A percentile compares a stretch with the other conserved stretches of the same genome.
Evolutionary conservation across 208 protist species (phyloP).

Genomic region (Plasmodiophora brassicae): DNA sequence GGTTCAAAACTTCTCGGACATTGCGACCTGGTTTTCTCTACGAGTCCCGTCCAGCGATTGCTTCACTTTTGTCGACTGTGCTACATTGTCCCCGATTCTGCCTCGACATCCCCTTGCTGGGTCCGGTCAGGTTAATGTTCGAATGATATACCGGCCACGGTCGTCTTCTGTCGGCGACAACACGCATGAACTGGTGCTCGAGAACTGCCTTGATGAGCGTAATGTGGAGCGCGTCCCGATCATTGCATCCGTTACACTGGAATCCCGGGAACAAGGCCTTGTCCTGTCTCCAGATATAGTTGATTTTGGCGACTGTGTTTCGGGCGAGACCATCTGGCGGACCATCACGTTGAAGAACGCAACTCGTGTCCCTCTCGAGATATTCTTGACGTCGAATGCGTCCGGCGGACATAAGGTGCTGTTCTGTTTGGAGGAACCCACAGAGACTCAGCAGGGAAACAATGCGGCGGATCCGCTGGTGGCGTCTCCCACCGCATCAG

Average conservation of each 20-base stretch:
- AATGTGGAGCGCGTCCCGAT: background rate
- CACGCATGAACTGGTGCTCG: background rate
- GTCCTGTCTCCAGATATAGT: background rate
- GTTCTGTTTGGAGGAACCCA: background rate
- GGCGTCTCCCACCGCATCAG: background rate
- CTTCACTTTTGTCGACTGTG: background rate
- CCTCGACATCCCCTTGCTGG: background rate
- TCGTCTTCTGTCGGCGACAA: background rate
- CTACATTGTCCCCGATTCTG: background rate
- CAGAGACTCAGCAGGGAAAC: background rate
- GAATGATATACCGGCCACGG: background rate
- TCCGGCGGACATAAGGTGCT: background rate
- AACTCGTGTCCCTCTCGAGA: background rate
- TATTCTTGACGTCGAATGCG: background rate
- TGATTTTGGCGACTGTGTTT: constrained; percentile 6
- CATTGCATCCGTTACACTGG: background rate
- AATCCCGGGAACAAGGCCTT: background rate
- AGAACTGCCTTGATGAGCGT: background rate
- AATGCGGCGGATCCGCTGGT: background rate
- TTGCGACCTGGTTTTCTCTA: background rate
- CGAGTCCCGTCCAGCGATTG: background rate
- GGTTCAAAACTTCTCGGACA: background rate
- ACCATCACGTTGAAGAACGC: background rate
- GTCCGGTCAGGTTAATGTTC: background rate
- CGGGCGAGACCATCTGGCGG: background rate